Evolutionary conservation across 2,329 filamentous ascomycete genomes (phyloP).

Genomic region (Colletotrichum lentis): DNA sequence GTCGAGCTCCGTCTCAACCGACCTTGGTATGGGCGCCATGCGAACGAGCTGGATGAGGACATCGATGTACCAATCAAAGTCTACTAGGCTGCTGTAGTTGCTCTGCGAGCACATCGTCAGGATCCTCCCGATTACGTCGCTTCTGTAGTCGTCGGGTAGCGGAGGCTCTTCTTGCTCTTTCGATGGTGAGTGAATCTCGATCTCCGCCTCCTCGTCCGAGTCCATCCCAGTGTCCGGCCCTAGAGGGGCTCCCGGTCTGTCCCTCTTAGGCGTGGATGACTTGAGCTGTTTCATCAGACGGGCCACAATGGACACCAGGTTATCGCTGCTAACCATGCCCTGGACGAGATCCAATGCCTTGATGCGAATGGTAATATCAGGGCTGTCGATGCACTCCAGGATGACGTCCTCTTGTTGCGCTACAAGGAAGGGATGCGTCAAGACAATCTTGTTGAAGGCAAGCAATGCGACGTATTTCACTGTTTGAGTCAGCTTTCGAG

Average conservation of each 20-base stretch:
- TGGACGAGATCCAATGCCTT: constrained; percentile 91
- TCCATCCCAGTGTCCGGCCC: constrained; percentile 52
- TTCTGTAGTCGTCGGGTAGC: constrained; percentile 85
- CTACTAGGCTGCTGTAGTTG: constrained; percentile 83
- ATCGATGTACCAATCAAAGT: constrained; percentile 98
- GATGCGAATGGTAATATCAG: constrained; percentile 94
- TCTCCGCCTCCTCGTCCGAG: constrained; percentile 61
- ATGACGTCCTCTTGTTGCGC: constrained; percentile 96
- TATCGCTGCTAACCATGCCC: constrained; percentile 91
- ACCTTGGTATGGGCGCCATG: constrained; percentile 65
- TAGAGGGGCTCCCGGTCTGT: constrained; percentile 58
- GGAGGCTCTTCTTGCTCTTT: constrained; percentile 59
- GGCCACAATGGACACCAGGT: constrained; percentile 82
- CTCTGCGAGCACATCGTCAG: constrained; percentile 88
- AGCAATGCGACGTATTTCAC: constrained; percentile 97
- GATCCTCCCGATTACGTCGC: constrained; percentile 83
- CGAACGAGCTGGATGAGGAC: constrained; percentile 85
- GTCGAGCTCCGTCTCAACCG: constrained; percentile 50
- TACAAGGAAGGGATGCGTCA: constrained; percentile 87
- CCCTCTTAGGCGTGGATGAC: constrained; percentile 63
- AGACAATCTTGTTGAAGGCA: constrained; percentile 93
- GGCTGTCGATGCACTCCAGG: constrained; percentile 92
- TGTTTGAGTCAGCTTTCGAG: constrained; percentile 20
- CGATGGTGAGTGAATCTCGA: constrained; percentile 49
- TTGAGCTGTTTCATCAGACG: constrained; percentile 88